phyloP scores from a whole-genome alignment of 257 asterid species.

The Fraxinus quadrangulata region DNA sequence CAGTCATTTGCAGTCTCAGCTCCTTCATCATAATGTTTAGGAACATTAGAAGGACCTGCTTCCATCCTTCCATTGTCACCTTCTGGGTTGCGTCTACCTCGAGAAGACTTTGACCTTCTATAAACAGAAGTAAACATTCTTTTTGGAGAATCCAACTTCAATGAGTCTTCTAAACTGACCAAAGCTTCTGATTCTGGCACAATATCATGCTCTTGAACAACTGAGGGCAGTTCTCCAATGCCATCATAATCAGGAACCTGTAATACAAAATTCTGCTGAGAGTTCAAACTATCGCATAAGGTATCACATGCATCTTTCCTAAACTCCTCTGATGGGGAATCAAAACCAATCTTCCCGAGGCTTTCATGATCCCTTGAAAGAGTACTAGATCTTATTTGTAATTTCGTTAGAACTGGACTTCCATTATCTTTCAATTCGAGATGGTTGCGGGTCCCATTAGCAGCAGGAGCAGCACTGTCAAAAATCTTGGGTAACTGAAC shows the following conservation, averaged over 20 bases:
- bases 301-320: constrained; percentile 32
- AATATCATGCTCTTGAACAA: constrained; percentile 36
- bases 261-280: constrained; percentile 34
- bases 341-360: constrained; percentile 30
- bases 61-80: constrained; percentile 44
- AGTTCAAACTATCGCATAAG: constrained; percentile 28
- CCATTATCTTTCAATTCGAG: constrained; percentile 44
- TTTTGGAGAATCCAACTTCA: constrained; percentile 54
- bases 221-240: constrained; percentile 30
- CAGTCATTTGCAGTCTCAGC: constrained; percentile 52
- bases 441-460: constrained; percentile 40
- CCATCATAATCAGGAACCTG: constrained; percentile 35
- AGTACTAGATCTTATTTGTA: constrained; percentile 64
- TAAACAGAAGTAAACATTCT: constrained; percentile 80
- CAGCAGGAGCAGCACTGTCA: constrained; percentile 37
- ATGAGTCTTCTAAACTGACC: constrained; percentile 46
- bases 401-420: constrained; percentile 49
- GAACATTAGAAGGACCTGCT: constrained; percentile 57
- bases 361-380: constrained; percentile 46
- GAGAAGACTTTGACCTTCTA: constrained; percentile 65
- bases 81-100: constrained; percentile 56
- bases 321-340: constrained; percentile 41
- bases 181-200: constrained; percentile 39
- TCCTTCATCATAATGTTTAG: constrained; percentile 38
- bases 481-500: constrained; percentile 31